Conservation (phyloP, 768 basidiomycete genomes). For the Coprinellus aureogranulatus region DNA sequence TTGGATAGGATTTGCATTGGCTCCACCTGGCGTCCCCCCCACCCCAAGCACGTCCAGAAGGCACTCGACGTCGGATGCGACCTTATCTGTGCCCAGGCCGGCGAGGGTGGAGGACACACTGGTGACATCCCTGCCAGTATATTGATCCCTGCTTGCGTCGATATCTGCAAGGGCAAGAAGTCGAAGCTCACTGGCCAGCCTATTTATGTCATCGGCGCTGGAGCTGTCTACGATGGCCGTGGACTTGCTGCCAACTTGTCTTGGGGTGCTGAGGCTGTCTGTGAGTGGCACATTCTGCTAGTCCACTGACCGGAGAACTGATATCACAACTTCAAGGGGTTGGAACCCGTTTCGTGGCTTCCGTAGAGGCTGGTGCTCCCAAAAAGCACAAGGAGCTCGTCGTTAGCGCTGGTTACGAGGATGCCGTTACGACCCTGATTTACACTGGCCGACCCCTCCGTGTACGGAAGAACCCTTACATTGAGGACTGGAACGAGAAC, state of each 20-base stretch:
- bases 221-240: conserved; percentile 87
- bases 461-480: conserved; percentile 79
- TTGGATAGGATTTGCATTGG: no score
- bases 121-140: conserved; percentile 81
- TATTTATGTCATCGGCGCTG: conserved; percentile 86
- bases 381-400: conserved; percentile 82
- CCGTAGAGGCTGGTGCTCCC: conserved; percentile 76
- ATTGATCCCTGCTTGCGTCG: conserved; percentile 89
- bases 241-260: conserved; percentile 82
- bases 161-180: conserved; percentile 70
- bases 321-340: conserved; percentile 50
- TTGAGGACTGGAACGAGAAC: conserved; percentile 79
- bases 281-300: conserved; percentile 42
- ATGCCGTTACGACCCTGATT: conserved; percentile 81
- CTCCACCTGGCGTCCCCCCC: no score
- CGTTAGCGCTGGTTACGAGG: conserved; percentile 69
- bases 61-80: conserved; percentile 85
- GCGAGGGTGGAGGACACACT: conserved; percentile 89
- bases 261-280: conserved; percentile 89
- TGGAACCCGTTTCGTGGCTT: conserved; percentile 84
- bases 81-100: conserved; percentile 91
- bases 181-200: conserved; percentile 82
- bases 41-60: conserved; percentile 83
- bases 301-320: background rate
- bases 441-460: conserved; percentile 88